Evolutionary conservation across 202 grass and related monocot species (phyloP), one percentile per base, ranked within the genome.

Genomic region (Brachypodium distachyon): DNA sequence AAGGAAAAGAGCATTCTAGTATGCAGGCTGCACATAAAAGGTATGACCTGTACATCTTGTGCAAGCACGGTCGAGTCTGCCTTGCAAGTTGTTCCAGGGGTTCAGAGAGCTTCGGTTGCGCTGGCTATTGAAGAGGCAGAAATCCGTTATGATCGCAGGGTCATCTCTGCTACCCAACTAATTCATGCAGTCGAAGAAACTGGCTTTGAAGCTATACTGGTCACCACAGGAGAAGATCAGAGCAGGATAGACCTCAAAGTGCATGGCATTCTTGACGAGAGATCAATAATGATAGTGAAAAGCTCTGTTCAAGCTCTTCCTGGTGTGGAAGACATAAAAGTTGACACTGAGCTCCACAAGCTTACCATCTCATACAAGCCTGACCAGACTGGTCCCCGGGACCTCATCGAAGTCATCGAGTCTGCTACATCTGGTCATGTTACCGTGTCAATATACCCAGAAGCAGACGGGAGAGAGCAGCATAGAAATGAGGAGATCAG

Each of bases 121-220:
- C 69, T 97, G 83, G 89, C 91, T 83, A 97, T 80, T 70, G 89
- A 97, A 92, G 95, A 97, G 84, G 91, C 91, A 50, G 87, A 92
- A 83, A 87, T 97, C 46, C 72, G 56, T 55, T 94, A 94, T 79
- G 76, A 97, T 65, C 79, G 46, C 17, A 92, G 87, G 67, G 75
- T 89, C 47, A 43, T 83, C 77, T 61, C 74, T 82, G 61, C 80
- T 33, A 29, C n/a, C 79, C 86, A 86, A 73, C 82, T 94, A 23
- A 69, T 90, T 23, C 47, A 87, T 42, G 84, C 77, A 64, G 80
- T 92, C 69, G 85, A 90, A 84, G 84, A 82, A 72, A 88, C 82
- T 77, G 91, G 95, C 25, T 97, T 92, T 82, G 87, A 90, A 82
- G 87, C 84, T 0, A 86, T 84, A 76, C 64, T 97, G 68, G 29